Base-by-base conservation (phyloP, 768 basidiomycete species). In the Hypsizygus marmoreus region DNA sequence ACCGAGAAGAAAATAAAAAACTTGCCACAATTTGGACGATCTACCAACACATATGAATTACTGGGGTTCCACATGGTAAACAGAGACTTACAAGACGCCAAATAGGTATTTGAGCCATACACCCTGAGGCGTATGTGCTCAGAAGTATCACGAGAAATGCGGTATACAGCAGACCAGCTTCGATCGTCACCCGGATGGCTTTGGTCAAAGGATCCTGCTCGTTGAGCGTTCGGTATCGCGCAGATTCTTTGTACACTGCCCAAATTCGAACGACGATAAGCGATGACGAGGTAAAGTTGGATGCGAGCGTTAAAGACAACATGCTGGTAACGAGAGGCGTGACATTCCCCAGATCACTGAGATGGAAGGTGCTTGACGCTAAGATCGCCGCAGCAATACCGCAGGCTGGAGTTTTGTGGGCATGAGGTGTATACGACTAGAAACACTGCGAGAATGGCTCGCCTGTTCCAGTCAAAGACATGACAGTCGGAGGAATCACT, bases 231-330 rank as follows among this genome's bases (percentile, higher is more conserved):
- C 43, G 47, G 19, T 46, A 55, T 2, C 34, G 54, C 4, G 47
- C 45, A 8, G 47, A 32, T 11, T 32, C 51, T 35, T 39, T 43
- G 20, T 42, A 48, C 7, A 55, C 50, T 7, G 36, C 40, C 51
- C 47, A 53, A 24, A 55, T 55, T 10, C 51, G 47, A 35, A 25
- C 32, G 17, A 53, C 54, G 11, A 55, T 55, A 17, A 55, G 47
- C 7, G 51, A 34, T 4, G 51, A 50, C 11, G 54, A 48, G 24
- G 49, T 13, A 9, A 43, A 32, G 28, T 55, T 53, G 4, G 47
- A 47, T 14, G 25, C 38, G 31, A 55, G 44, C 3, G 51, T 52
- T 23, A 52, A 29, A 7, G 42, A 43, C n/a, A 49, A 47, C 22
- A 49, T 43, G 8, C 44, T 35, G 23, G 47, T 28, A 12, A 46